A percentile compares a stretch with the other conserved stretches of the same genome.
These are phyloP conservation scores for Leccinellum rugosiceps DNA, from an alignment of 768 basidiomycete genomes.

Conservation along the genomic window DNA sequence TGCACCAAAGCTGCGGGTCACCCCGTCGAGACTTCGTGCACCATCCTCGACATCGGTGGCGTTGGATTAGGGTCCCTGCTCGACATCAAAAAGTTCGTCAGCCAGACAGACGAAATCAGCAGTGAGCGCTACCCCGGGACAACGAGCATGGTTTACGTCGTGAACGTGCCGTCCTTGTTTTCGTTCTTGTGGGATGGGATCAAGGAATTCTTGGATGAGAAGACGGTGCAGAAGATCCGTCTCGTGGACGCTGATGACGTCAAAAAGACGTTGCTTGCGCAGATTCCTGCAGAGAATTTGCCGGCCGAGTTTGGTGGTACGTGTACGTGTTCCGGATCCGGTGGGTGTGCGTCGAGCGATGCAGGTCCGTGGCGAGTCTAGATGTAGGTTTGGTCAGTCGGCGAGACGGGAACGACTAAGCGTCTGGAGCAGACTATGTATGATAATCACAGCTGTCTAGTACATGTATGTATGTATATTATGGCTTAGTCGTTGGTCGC, in stretches of 20 bases:
- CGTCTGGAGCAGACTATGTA: no score
- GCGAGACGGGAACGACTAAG: no score
- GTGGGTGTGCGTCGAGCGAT: conserved; percentile 85
- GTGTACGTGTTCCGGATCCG: conserved; percentile 72
- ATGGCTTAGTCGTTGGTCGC: no score
- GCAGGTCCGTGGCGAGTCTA: conserved; percentile 84
- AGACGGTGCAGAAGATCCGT: conserved; percentile 91
- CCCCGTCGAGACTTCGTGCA: no score
- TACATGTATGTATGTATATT: no score
- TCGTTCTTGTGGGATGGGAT: conserved; percentile 82
- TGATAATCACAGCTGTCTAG: no score
- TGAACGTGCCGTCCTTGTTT: conserved; percentile 95
- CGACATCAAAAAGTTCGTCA: conserved; percentile 89
- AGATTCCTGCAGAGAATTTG: conserved; percentile 82
- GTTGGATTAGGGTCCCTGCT: conserved; percentile 77
- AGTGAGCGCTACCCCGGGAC: conserved; percentile 91
- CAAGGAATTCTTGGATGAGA: conserved; percentile 92
- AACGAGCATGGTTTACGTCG: conserved; percentile 99
- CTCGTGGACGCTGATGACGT: conserved; percentile 65
- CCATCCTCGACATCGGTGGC: conserved; percentile 85
- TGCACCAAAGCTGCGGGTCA: conserved; percentile 64
- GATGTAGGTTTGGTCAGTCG: no score
- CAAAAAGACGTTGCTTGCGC: conserved; percentile 69
- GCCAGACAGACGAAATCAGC: conserved; percentile 68
- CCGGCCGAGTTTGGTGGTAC: conserved; percentile 82